phyloP scores from a whole-genome alignment of 768 basidiomycete species.

The Psilocybe sp. region DNA sequence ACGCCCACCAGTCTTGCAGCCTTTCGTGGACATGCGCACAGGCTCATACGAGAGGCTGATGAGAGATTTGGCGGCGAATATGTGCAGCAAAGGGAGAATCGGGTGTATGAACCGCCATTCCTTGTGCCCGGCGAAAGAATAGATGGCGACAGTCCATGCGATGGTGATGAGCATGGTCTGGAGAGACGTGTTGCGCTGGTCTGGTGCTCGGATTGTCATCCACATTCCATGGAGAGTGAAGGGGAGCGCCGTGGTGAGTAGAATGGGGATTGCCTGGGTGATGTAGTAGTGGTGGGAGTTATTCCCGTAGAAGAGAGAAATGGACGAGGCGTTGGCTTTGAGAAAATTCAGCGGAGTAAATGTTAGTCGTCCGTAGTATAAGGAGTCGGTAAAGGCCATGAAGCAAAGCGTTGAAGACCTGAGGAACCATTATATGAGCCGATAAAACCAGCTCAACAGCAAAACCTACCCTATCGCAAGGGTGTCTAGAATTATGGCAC shows the following conservation, averaged over 20 bases:
- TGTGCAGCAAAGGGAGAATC: conserved; percentile 76
- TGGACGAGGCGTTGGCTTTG: conserved; percentile 73
- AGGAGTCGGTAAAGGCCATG: conserved; percentile 57
- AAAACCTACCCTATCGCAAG: conserved; percentile 43
- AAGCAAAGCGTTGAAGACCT: conserved; percentile 23
- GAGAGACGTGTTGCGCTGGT: conserved; percentile 25
- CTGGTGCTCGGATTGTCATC: conserved; percentile 23
- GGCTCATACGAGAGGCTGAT: conserved; percentile 38
- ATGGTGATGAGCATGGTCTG: conserved; percentile 47
- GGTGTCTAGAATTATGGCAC: conserved; percentile 36
- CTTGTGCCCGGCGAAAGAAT: conserved; percentile 87
- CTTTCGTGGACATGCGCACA: neutral
- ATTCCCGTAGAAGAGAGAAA: conserved; percentile 91
- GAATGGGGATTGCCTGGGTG: conserved; percentile 79
- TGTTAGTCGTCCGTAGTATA: conserved; percentile 64
- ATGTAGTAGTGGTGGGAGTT: conserved; percentile 90
- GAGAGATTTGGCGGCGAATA: conserved; percentile 75
- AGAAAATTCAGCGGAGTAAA: conserved; percentile 85
- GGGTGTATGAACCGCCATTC: conserved; percentile 98
- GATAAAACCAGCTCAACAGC: neutral
- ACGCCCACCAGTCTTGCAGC: neutral
- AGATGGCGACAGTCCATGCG: conserved; percentile 62
- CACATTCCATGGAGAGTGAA: conserved; percentile 66
- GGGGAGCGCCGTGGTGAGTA: conserved; percentile 72
- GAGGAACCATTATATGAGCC: conserved; percentile 1